These are phyloP conservation scores for Petrea volubilis DNA, from an alignment of 257 asterid species.

Conservation along the genomic window DNA sequence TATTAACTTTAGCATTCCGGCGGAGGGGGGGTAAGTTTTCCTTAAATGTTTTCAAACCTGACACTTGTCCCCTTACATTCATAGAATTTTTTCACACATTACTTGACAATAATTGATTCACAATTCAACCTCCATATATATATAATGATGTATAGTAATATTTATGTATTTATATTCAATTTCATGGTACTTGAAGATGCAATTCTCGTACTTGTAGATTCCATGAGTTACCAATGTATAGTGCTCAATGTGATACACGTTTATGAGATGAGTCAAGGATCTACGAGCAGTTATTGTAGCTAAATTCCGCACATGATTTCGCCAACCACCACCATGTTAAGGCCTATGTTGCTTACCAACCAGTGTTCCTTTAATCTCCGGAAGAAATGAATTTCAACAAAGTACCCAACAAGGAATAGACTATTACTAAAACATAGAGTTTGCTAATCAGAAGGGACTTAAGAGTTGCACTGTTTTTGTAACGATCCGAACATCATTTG, in stretches of 20 bases:
- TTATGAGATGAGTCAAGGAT: constrained; percentile 84
- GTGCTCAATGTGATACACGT: constrained; percentile 57
- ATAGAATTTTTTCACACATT: too few relatives aligned
- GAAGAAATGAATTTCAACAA: constrained; percentile 61
- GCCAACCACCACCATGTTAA: constrained; percentile 67
- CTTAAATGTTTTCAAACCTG: too few relatives aligned
- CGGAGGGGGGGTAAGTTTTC: too few relatives aligned
- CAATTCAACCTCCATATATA: too few relatives aligned
- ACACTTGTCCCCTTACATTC: too few relatives aligned
- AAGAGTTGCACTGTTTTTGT: constrained; percentile 48
- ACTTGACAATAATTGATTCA: too few relatives aligned
- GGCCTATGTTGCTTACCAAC: constrained; percentile 70
- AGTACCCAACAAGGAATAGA: constrained; percentile 67
- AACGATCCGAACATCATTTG: too few relatives aligned
- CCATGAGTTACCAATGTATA: constrained; percentile 79
- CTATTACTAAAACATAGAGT: constrained; percentile 67
- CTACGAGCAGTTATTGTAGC: constrained; percentile 90
- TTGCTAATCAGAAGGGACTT: constrained; percentile 83
- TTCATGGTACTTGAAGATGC: too few relatives aligned
- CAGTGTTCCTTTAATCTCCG: constrained; percentile 68
- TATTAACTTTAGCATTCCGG: too few relatives aligned
- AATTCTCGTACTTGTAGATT: constrained; percentile 51
- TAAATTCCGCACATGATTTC: constrained; percentile 69
- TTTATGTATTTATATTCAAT: too few relatives aligned
- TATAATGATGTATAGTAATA: too few relatives aligned